Conservation (phyloP, 371 early-diverging fungal species). For the Rhizopus sp. region DNA sequence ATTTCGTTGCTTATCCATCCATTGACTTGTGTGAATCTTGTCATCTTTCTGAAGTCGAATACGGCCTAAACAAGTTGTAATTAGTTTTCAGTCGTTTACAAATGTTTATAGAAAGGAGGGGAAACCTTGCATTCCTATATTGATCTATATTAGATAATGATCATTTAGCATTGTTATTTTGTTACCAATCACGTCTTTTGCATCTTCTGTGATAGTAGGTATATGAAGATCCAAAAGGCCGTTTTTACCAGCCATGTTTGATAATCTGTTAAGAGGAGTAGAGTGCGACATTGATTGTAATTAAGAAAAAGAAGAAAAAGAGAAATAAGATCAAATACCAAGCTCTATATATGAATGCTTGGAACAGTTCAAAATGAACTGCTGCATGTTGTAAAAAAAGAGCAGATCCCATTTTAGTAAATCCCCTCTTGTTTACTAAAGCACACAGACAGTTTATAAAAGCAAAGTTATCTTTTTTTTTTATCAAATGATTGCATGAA, state of each 20-base stretch:
- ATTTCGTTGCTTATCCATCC: slow-evolving; percentile 96
- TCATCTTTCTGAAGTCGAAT: slow-evolving; percentile 65
- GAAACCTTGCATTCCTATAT: slow-evolving; percentile 31
- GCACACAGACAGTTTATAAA: neutral
- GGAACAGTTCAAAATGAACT: slow-evolving; percentile 7
- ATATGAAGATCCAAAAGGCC: slow-evolving; percentile 43
- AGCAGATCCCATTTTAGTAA: neutral
- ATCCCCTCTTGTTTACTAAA: neutral
- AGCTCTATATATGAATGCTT: slow-evolving; percentile 2
- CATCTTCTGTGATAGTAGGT: slow-evolving; percentile 44
- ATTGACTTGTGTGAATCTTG: slow-evolving; percentile 58
- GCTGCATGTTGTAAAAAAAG: neutral
- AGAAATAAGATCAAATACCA: slow-evolving; percentile 1
- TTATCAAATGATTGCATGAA: neutral
- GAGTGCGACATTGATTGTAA: slow-evolving; percentile 26
- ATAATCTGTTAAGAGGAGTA: slow-evolving; percentile 49
- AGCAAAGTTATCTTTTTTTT: neutral
- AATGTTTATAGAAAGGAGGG: neutral
- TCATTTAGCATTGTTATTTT: neutral
- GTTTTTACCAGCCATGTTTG: slow-evolving; percentile 48
- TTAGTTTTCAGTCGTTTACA: neutral
- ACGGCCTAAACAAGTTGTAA: slow-evolving; percentile 43
- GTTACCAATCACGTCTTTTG: slow-evolving; percentile 48
- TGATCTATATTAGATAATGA: neutral
- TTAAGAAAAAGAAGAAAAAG: slow-evolving; percentile 2